Conservation (phyloP, 2,329 filamentous ascomycete genomes). For the Colletotrichum sp. region DNA sequence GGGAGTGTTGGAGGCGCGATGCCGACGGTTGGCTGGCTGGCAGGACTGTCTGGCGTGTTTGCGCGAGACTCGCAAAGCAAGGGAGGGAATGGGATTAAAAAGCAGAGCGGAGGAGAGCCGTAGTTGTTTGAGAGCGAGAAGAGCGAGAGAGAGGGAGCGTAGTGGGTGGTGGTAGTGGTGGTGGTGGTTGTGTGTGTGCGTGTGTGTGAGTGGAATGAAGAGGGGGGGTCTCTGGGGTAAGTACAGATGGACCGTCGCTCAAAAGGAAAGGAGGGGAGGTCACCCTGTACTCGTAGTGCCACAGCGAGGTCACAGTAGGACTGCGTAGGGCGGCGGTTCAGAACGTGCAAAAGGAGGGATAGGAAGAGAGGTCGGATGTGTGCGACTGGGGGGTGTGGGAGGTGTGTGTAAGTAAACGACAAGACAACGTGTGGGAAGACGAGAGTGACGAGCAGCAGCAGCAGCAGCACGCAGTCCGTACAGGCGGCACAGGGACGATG, state of each 20-base stretch:
- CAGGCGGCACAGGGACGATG: not conserved
- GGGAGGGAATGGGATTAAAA: conserved; percentile 2
- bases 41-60: not conserved
- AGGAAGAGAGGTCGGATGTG: not conserved
- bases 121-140: not conserved
- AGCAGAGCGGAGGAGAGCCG: not conserved
- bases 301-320: conserved; percentile 1
- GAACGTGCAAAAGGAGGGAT: conserved; percentile 17
- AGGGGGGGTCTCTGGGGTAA: not conserved
- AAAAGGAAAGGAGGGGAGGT: conserved; percentile 8
- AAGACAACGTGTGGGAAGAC: not conserved
- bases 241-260: conserved; percentile 3
- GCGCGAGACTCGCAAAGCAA: not conserved
- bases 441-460: not conserved
- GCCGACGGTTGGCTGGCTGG: not conserved
- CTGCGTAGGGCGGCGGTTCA: conserved; percentile 17
- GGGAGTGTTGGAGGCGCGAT: not conserved
- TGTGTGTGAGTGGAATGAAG: not conserved
- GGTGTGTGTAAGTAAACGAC: not conserved
- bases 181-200: not conserved
- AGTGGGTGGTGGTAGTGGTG: not conserved
- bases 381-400: not conserved
- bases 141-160: not conserved
- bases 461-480: not conserved
- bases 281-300: not conserved